phyloP scores from a whole-genome alignment of 345 rosid genomes.

The Fremontodendron californicum region DNA sequence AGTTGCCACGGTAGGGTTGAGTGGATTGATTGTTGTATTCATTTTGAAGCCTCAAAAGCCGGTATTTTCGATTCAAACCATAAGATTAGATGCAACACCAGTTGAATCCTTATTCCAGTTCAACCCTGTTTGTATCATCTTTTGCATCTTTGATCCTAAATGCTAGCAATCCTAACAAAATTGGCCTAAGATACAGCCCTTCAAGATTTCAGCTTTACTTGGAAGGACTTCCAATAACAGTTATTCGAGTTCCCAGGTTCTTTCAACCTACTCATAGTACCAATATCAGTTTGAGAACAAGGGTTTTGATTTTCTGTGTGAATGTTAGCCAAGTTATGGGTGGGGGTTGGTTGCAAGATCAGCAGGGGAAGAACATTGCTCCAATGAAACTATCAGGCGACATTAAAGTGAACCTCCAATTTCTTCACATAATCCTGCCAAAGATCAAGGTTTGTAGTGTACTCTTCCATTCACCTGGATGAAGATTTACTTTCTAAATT shows the following conservation, averaged over 20 bases:
- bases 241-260: slow-evolving; percentile 25
- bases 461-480: not conserved
- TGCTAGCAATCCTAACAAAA: slow-evolving; percentile 32
- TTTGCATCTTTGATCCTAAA: slow-evolving; percentile 21
- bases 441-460: slow-evolving; percentile 24
- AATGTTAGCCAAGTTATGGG: slow-evolving; percentile 18
- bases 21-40: slow-evolving; percentile 14
- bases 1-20: slow-evolving; percentile 5
- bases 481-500: not conserved
- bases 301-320: slow-evolving; percentile 19
- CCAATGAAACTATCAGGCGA: slow-evolving; percentile 27
- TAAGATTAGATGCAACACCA: slow-evolving; percentile 25
- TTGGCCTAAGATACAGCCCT: slow-evolving; percentile 27
- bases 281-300: slow-evolving; percentile 16
- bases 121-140: slow-evolving; percentile 29
- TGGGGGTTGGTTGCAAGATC: not conserved
- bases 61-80: slow-evolving; percentile 19
- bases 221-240: slow-evolving; percentile 23
- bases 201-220: slow-evolving; percentile 20
- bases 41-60: slow-evolving; percentile 31
- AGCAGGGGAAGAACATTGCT: not conserved
- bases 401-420: slow-evolving; percentile 2
- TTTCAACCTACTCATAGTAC: slow-evolving; percentile 31
- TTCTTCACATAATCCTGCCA: slow-evolving; percentile 23
- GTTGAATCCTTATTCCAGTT: slow-evolving; percentile 13